Percentiles rank a stretch among this genome's conserved stretches.
phyloP scores from a whole-genome alignment of 768 basidiomycete species.

The Dacryopinax spathularia region DNA sequence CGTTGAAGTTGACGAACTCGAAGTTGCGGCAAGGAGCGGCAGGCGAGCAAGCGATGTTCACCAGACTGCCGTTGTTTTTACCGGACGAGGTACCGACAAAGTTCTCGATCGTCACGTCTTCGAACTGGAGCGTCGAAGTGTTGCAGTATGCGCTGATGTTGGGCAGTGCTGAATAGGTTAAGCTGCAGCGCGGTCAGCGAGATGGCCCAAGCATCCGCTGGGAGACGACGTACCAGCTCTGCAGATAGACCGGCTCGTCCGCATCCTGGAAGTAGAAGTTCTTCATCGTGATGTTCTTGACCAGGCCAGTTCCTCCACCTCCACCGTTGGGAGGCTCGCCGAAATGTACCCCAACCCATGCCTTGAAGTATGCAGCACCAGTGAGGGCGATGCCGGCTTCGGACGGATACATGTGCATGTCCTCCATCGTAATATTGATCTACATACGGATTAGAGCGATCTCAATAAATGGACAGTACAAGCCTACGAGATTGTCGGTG shows the following conservation, averaged over 20 bases:
- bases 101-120: background rate
- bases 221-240: background rate
- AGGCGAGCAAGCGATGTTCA: background rate
- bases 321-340: conserved; percentile 26
- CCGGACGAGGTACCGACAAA: background rate
- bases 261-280: background rate
- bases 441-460: background rate
- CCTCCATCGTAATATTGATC: background rate
- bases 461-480: background rate
- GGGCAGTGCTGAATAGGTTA: background rate
- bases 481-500: background rate
- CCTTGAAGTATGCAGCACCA: conserved; percentile 25
- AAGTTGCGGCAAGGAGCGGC: background rate
- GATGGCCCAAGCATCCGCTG: background rate
- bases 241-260: background rate
- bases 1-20: background rate
- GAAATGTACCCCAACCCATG: conserved; percentile 25
- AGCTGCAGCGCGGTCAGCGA: background rate
- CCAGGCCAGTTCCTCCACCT: conserved; percentile 25
- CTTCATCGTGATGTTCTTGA: conserved; percentile 16
- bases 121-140: background rate
- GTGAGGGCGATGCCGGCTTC: conserved; percentile 16
- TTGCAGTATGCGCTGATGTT: background rate
- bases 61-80: background rate
- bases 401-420: background rate